Conservation (phyloP, 192 early-diverging fungal genomes). For the Coemansia aciculifera region DNA sequence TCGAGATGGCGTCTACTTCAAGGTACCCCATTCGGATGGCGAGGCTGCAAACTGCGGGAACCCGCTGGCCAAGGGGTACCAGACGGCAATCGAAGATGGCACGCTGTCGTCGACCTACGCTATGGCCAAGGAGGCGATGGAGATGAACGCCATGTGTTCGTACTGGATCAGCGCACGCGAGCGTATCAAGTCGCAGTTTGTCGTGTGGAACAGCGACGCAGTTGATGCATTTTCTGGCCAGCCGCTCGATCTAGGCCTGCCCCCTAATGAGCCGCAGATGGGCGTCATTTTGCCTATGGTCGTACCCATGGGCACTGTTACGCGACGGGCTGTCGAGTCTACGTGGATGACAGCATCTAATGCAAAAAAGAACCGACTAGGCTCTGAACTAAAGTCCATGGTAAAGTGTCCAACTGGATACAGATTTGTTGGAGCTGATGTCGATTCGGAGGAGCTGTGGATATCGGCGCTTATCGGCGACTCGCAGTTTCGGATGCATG, state of each 20-base stretch:
- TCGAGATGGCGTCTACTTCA: slow-evolving; percentile 56
- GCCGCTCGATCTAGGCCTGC: slow-evolving; percentile 33
- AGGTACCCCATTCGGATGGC: slow-evolving; percentile 86
- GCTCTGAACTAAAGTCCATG: slow-evolving; percentile 91
- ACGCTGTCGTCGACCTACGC: slow-evolving; percentile 71
- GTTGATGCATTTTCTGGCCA: slow-evolving; percentile 42
- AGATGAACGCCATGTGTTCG: slow-evolving; percentile 73
- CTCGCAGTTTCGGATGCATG: slow-evolving; percentile 89
- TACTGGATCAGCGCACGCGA: slow-evolving; percentile 91
- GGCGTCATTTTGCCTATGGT: slow-evolving; percentile 90
- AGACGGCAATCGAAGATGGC: slow-evolving; percentile 75
- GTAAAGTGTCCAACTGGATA: slow-evolving; percentile 81
- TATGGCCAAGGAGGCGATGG: slow-evolving; percentile 75
- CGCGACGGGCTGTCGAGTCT: slow-evolving; percentile 85
- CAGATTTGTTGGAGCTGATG: slow-evolving; percentile 92
- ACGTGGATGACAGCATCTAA: slow-evolving; percentile 98
- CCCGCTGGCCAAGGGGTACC: slow-evolving; percentile 83
- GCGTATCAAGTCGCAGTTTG: slow-evolving; percentile 81
- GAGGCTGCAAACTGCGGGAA: slow-evolving; percentile 76
- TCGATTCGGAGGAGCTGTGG: slow-evolving; percentile 97
- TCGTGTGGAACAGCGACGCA: slow-evolving; percentile 66
- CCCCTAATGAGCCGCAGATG: not conserved
- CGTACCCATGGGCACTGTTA: slow-evolving; percentile 95
- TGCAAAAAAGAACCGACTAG: slow-evolving; percentile 83
- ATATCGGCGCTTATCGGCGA: slow-evolving; percentile 92